Evolutionary conservation across 1,284 basidiomycete species (phyloP).

Genomic region (Ganoderma resinaceum): DNA sequence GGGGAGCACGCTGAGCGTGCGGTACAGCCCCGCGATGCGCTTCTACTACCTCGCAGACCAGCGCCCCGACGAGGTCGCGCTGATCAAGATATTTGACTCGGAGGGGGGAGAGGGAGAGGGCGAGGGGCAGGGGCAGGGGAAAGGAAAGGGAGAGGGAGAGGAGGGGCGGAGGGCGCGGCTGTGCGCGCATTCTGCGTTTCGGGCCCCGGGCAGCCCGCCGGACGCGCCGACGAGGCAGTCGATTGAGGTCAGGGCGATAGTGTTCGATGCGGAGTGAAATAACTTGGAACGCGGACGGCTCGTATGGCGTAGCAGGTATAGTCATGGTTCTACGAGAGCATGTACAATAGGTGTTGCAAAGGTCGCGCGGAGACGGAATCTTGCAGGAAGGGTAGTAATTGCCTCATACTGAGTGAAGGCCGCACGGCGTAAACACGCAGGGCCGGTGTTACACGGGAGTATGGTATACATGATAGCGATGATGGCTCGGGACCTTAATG

Average conservation of each 20-base stretch:
- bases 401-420: too few relatives aligned
- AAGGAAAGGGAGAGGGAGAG: conserved; percentile 28
- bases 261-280: conserved; percentile 39
- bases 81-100: conserved; percentile 54
- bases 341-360: too few relatives aligned
- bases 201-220: conserved; percentile 43
- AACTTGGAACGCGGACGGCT: too few relatives aligned
- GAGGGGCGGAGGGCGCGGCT: conserved; percentile 43
- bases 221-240: conserved; percentile 47
- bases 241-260: conserved; percentile 45
- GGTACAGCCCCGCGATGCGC: conserved; percentile 22
- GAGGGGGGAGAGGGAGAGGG: conserved; percentile 32
- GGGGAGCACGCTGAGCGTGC: conserved; percentile 44
- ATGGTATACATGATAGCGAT: too few relatives aligned
- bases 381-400: too few relatives aligned
- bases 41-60: conserved; percentile 54
- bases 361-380: too few relatives aligned
- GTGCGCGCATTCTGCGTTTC: conserved; percentile 53
- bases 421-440: too few relatives aligned
- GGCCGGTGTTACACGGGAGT: too few relatives aligned
- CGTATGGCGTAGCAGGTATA: too few relatives aligned
- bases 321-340: too few relatives aligned
- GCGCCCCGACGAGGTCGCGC: conserved; percentile 49
- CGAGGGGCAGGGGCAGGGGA: conserved; percentile 38
- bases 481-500: too few relatives aligned